Evolutionary conservation across 345 rosid genomes (phyloP).

Genomic region (Bruguiera parviflora): DNA sequence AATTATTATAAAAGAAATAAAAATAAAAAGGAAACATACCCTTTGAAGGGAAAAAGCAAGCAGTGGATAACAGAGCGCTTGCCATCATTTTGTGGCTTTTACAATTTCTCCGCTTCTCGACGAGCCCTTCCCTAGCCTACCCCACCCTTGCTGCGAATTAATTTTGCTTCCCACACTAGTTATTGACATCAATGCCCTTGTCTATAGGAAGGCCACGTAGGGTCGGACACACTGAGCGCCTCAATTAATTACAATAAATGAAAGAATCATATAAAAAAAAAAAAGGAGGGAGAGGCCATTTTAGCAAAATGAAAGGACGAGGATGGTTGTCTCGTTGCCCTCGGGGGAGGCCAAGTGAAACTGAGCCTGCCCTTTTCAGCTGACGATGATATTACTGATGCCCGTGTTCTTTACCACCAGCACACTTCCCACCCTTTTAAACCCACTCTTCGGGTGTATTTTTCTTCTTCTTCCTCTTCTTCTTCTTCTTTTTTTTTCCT

Average conservation of each 20-base stretch:
- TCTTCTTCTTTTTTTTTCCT: not conserved
- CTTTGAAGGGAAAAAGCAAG: constrained; percentile 34
- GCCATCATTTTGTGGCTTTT: constrained; percentile 35
- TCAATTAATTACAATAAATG: not conserved
- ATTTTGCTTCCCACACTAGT: not conserved
- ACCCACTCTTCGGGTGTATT: not conserved
- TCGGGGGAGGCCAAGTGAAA: not conserved
- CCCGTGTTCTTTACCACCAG: not conserved
- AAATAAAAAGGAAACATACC: constrained; percentile 28
- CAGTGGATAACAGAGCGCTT: constrained; percentile 31
- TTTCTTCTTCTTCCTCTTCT: not conserved
- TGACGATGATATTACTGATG: not conserved
- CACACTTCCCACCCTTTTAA: not conserved
- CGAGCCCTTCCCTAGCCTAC: not conserved
- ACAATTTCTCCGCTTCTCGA: constrained; percentile 9
- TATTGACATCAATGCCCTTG: constrained; percentile 29
- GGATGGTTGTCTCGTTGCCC: not conserved
- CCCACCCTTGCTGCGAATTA: not conserved
- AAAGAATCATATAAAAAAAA: not conserved
- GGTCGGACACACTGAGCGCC: too few relatives aligned
- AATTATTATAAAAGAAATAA: not conserved
- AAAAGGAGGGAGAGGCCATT: not conserved
- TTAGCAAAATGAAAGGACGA: not conserved
- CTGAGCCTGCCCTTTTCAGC: not conserved
- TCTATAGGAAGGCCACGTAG: not conserved